Percentiles rank a stretch among this genome's conserved stretches.
These are phyloP conservation scores for Pyrenophora graminea DNA, from an alignment of 2,329 filamentous ascomycete genomes.

Conservation along the genomic window DNA sequence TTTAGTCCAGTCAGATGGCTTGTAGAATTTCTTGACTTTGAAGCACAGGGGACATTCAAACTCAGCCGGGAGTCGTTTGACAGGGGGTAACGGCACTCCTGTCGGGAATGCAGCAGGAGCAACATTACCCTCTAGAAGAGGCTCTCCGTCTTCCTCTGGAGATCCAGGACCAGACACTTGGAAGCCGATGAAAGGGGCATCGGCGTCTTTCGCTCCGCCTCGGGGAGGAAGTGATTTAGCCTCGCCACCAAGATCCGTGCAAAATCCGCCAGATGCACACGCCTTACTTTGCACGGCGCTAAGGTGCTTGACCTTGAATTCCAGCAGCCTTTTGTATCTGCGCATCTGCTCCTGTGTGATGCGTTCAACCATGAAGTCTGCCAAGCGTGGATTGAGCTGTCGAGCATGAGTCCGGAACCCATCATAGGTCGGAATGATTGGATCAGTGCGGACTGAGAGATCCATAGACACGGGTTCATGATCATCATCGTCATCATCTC, in stretches of 20 bases:
- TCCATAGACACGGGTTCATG: constrained; percentile 64
- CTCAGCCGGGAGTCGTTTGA: constrained; percentile 75
- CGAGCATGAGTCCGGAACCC: constrained; percentile 78
- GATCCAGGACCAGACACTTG: constrained; percentile 59
- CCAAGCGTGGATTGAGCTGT: constrained; percentile 73
- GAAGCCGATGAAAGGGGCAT: constrained; percentile 60
- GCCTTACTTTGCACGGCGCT: constrained; percentile 59
- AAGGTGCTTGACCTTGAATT: constrained; percentile 71
- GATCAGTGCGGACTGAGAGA: constrained; percentile 64
- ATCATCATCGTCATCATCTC: constrained; percentile 50
- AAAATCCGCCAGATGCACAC: constrained; percentile 67
- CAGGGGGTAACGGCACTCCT: constrained; percentile 81
- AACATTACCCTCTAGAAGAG: constrained; percentile 68
- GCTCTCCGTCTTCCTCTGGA: constrained; percentile 69
- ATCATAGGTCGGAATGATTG: constrained; percentile 71
- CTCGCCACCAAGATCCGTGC: constrained; percentile 69
- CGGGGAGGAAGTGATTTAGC: constrained; percentile 64
- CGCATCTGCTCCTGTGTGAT: constrained; percentile 80
- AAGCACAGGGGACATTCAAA: constrained; percentile 92
- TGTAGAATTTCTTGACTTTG: constrained; percentile 80
- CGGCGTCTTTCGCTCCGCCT: constrained; percentile 62
- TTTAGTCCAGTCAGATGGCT: constrained; percentile 96
- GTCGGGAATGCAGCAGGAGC: constrained; percentile 74
- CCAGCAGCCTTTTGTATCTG: constrained; percentile 77
- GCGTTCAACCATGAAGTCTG: constrained; percentile 72